phyloP scores from a whole-genome alignment of 371 early-diverging fungal species.

The Syncephalastrum contaminatum region DNA sequence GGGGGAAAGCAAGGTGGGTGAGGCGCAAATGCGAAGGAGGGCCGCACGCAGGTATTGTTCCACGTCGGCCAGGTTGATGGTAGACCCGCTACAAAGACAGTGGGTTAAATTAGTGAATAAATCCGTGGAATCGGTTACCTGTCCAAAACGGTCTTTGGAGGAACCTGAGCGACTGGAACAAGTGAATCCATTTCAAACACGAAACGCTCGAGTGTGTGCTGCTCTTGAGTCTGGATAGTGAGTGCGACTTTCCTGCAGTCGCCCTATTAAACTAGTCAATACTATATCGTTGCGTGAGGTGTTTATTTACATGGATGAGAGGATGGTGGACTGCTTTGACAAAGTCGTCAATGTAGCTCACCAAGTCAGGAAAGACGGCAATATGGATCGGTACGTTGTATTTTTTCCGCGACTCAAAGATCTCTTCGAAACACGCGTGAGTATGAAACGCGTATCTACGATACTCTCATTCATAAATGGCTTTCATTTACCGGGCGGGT shows the following conservation, averaged over 20 bases:
- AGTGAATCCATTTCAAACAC: slow-evolving; percentile 49
- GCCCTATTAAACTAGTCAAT: slow-evolving; percentile 26
- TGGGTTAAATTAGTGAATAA: slow-evolving; percentile 13
- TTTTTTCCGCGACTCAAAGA: slow-evolving; percentile 49
- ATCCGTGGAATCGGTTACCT: slow-evolving; percentile 2
- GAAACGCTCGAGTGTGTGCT: slow-evolving; percentile 45
- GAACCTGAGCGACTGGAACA: slow-evolving; percentile 5
- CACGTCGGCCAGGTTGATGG: slow-evolving; percentile 20
- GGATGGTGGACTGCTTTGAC: slow-evolving; percentile 43
- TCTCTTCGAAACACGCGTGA: slow-evolving; percentile 9
- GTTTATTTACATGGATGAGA: slow-evolving; percentile 37
- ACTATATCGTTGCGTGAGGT: not conserved
- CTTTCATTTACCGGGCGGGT: slow-evolving; percentile 44
- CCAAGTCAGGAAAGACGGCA: slow-evolving; percentile 48
- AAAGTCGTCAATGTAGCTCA: slow-evolving; percentile 42
- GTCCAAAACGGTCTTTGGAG: slow-evolving; percentile 9
- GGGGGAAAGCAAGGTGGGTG: slow-evolving; percentile 9
- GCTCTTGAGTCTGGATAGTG: slow-evolving; percentile 22
- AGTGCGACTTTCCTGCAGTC: slow-evolving; percentile 35
- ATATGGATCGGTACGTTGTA: slow-evolving; percentile 52
- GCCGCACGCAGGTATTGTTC: slow-evolving; percentile 46
- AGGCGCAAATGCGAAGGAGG: slow-evolving; percentile 36
- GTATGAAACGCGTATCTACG: not conserved
- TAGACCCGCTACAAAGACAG: slow-evolving; percentile 10
- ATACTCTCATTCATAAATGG: not conserved